A percentile compares a stretch with the other conserved stretches of the same genome.
phyloP scores from a whole-genome alignment of 306 rosid genomes.

The Notholithocarpus densiflorus region DNA sequence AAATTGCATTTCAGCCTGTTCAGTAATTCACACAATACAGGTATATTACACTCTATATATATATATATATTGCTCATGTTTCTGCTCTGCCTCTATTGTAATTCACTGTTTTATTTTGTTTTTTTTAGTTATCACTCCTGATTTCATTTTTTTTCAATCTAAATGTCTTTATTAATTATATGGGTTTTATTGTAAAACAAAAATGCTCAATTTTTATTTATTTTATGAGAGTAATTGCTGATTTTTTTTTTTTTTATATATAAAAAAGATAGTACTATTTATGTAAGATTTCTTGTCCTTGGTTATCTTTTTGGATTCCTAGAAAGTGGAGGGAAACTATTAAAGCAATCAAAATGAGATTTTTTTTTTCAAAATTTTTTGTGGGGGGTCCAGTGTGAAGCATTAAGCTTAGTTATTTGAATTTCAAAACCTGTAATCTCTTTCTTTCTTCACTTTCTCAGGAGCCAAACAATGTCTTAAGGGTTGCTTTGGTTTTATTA shows the following conservation, averaged over 20 bases:
- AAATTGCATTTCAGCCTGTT: background rate
- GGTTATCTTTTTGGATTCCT: no score
- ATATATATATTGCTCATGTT: background rate
- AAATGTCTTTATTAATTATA: no score
- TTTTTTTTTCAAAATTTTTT: background rate
- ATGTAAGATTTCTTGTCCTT: no score
- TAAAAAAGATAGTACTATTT: no score
- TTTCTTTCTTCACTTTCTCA: slow-evolving; percentile 11
- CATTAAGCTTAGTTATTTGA: no score
- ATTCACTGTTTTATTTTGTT: background rate
- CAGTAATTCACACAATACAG: background rate
- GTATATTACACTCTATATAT: background rate
- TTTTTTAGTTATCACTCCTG: background rate
- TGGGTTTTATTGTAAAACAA: no score
- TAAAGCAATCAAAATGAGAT: no score
- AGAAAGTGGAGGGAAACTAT: no score
- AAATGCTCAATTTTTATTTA: no score
- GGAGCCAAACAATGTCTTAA: slow-evolving; percentile 12
- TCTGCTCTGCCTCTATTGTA: background rate
- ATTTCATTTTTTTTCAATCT: background rate
- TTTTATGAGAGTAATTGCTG: no score
- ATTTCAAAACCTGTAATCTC: background rate
- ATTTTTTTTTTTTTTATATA: no score
- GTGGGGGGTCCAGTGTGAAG: background rate
- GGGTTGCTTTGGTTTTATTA: background rate